Percentiles rank a stretch among this genome's conserved stretches.
Conservation (phyloP, 495 filamentous ascomycete species). For the Bathelium albidoporum region DNA sequence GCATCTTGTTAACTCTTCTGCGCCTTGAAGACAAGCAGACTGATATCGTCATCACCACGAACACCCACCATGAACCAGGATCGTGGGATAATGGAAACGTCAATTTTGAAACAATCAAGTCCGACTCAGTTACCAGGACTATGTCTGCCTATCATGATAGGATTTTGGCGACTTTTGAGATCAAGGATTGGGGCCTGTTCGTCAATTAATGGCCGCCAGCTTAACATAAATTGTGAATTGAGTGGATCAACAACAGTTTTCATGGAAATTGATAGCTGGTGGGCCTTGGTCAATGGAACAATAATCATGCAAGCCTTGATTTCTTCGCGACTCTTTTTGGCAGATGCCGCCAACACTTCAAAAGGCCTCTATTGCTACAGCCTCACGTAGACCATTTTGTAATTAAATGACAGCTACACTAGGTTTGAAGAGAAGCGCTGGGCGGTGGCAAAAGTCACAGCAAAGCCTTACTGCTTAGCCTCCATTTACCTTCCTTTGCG, state of each 20-base stretch:
- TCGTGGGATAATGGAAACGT: conserved; percentile 56
- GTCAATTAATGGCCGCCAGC: conserved; percentile 13
- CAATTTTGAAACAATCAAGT: conserved; percentile 48
- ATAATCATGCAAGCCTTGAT: too few species aligned
- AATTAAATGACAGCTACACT: too few species aligned
- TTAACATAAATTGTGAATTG: too few species aligned
- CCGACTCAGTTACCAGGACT: conserved; percentile 49
- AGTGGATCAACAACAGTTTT: too few species aligned
- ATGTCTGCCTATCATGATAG: conserved; percentile 48
- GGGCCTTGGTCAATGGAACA: too few species aligned
- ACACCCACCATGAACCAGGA: conserved; percentile 69
- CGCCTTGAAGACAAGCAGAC: conserved; percentile 64
- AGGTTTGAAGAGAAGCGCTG: not conserved
- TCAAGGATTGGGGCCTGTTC: conserved; percentile 80
- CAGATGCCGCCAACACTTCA: too few species aligned
- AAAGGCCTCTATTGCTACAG: too few species aligned
- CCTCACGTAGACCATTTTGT: too few species aligned
- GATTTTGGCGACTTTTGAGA: conserved; percentile 59
- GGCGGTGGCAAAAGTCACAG: conserved; percentile 6
- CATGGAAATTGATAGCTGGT: too few species aligned
- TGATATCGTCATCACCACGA: conserved; percentile 81
- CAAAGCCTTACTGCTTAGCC: conserved; percentile 17
- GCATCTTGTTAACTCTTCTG: conserved; percentile 58
- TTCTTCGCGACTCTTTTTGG: not conserved
- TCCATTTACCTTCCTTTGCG: conserved; percentile 21